Base-by-base conservation (phyloP, 495 filamentous ascomycete species). In the Lasiosphaeria ovina region DNA sequence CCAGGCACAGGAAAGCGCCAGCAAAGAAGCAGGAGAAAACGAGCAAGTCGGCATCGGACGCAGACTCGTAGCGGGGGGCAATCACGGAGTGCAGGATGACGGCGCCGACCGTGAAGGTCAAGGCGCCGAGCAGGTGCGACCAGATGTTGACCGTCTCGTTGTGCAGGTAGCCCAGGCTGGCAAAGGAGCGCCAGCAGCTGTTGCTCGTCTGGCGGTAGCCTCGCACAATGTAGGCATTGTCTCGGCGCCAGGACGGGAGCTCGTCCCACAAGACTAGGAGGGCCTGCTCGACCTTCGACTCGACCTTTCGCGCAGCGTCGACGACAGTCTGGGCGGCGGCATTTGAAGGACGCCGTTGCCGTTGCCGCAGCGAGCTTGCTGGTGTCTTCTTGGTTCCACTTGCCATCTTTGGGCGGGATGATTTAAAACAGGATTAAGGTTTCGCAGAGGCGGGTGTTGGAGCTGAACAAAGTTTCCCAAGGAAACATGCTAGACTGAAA, bases 121-220 rank as follows among this genome's bases (percentile, higher is more conserved):
- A 52, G 12, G 86, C 77, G 51, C 87, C 87, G 24, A 94, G 64
- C 6, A 97, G 82, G 73, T 98, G 93, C 3, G 89, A 85, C 75
- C 92, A 96, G 68, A 97, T 93, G 73, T 98, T 98, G 61, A 98
- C 88, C n/a, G 84, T 85, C 72, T 98, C 92, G 75, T 97, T 98
- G 77, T 98, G 78, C 57, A 79, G 61, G 64, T 73, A 70, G 60
- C 64, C 60, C 24, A 77, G 63, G 63, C 66, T 70, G 40, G 48
- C 16, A 34, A 80, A 62, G 14, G 74, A 77, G n/a, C 40, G 31
- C 35, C 45, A 47, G 66, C 74, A 73, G 64, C 69, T 73, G 69
- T 77, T 67, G 67, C 68, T 72, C 7, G 72, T 73, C 2, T 58
- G 65, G 1, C 78, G 74, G 68, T 80, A 80, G 54, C 77, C 76